Evolutionary conservation across 192 early-diverging fungal genomes (phyloP), one percentile per base, ranked within the genome.

Genomic region (Gaertneriomyces semiglobifer): DNA sequence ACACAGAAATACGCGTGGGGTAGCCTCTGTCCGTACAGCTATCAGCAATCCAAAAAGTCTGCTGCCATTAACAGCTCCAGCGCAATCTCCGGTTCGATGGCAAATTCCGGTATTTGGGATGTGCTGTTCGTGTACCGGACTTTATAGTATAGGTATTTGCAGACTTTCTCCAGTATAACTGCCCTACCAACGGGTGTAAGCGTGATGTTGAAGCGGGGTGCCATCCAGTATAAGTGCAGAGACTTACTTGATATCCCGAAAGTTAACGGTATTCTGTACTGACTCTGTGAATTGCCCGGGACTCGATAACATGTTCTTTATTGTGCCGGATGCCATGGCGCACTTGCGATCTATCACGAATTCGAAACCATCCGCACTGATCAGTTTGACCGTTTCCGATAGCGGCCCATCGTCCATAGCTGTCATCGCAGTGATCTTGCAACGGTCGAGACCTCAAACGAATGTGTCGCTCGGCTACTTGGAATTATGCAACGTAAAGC

Each of bases 131-230:
- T 81, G 72, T 84, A 86, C 58, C 80, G 73, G 72, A 88, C 81
- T 68, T 95, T 96, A 79, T 94, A 96, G 74, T 92, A 90, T 44
- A 96, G 84, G 71, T 96, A 98, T 62, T 92, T 88, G 82, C 92
- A 94, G 10, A 98, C 92, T 58, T 89, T 92, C 68, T 99, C 95
- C 42, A 99, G 79, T 5, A 95, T 85, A 12, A 91, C 77, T 43
- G 91, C 96, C 62, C 93, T 93, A 67, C 12, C 14, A 50, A 20
- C 19, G 33, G 42, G 40, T 16, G 43, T 7, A 60, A 50, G 33
- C 11, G 16, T 10, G 50, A 33, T 5, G 52, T 16, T 16, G 39
- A 7, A 61, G 18, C 25, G 5, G 57, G 33, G 40, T 44, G 19
- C 16, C 6, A 0, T n/a, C 53, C 33, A 19, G 20, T n/a, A 42